Evolutionary conservation across 306 rosid species (phyloP), one percentile per base, ranked within the genome.

Genomic region (Albizia julibrissin): DNA sequence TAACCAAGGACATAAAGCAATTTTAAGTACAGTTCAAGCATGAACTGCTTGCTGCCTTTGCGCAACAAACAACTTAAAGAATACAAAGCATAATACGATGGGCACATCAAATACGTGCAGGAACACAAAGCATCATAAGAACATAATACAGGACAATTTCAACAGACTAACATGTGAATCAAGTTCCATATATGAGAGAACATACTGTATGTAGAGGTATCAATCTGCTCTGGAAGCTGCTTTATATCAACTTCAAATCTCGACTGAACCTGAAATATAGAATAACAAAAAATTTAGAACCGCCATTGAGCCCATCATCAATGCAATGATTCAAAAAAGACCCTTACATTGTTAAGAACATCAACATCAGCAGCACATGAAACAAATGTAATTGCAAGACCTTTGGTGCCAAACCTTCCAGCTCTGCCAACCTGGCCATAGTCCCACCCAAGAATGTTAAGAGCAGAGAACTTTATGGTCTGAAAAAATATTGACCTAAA

Each of bases 351-450:
- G 75, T 95, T 95, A 62, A 95, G 99, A 80, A 95, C 98, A 74
- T 92, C 97, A 12, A 93, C 92, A 79, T 95, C 99, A 14, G 96
- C 80, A 54, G 97, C 89, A 52, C 97, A 96, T 26, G 99, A 93
- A 64, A 96, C 98, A 76, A 96, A 96, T 54, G 99, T 96, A 72
- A 96, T 96, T 22, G 99, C 99, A 83, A 96, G 98, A 71, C 99
- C 99, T 82, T 96, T 96, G 78, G 99, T 96, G 31, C 99, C 99
- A 54, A 96, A 96, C 81, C 99, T 88, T 73, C 99, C 99, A 86
- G 99, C 99, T 84, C 98, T 91, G 10, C 99, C 99, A 52, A 96
- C 99, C 99, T 96, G 86, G 66, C 7, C 15, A 70, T 22, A 49
- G 59, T 24, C 56, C 47, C 78, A 47, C 59, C 71, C 72, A 70